phyloP scores from a whole-genome alignment of 2,329 filamentous ascomycete species.

The Scedosporium aurantiacum region DNA sequence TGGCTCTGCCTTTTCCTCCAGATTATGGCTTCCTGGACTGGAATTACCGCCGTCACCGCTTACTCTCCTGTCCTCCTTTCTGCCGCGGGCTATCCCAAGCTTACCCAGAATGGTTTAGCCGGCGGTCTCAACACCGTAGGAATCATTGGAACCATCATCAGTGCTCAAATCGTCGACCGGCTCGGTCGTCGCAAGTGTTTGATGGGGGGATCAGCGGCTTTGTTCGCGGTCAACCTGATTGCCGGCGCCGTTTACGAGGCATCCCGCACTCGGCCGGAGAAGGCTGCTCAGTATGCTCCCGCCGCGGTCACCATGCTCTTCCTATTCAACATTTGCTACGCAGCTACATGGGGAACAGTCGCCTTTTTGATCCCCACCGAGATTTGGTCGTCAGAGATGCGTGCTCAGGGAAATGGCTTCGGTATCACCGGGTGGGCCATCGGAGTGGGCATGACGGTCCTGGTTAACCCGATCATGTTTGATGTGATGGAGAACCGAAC shows the following conservation, averaged over 20 bases:
- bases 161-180: slow-evolving; percentile 37
- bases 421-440: slow-evolving; percentile 49
- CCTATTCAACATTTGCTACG: slow-evolving; percentile 39
- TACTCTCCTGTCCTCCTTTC: slow-evolving; percentile 18
- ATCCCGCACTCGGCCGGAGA: slow-evolving; percentile 21
- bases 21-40: slow-evolving; percentile 32
- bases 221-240: slow-evolving; percentile 30
- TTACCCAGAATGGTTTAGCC: slow-evolving; percentile 25
- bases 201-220: slow-evolving; percentile 13
- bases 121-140: slow-evolving; percentile 41
- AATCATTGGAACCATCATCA: slow-evolving; percentile 38
- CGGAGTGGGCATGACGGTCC: slow-evolving; percentile 41
- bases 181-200: slow-evolving; percentile 27
- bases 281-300: slow-evolving; percentile 27
- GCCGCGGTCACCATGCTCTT: slow-evolving; percentile 36
- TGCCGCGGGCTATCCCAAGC: slow-evolving; percentile 14
- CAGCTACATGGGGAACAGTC: slow-evolving; percentile 36
- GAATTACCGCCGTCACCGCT: slow-evolving; percentile 28
- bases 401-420: slow-evolving; percentile 49
- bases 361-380: slow-evolving; percentile 29
- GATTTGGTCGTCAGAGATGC: slow-evolving; percentile 44
- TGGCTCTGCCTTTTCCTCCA: slow-evolving; percentile 28
- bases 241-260: slow-evolving; percentile 31
- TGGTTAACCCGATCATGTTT: slow-evolving; percentile 44
- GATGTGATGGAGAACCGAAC: slow-evolving; percentile 31